Evolutionary conservation across 73 alveolate species (phyloP), one percentile per base, ranked within the genome.

Genomic region (Stentor coeruleus): DNA sequence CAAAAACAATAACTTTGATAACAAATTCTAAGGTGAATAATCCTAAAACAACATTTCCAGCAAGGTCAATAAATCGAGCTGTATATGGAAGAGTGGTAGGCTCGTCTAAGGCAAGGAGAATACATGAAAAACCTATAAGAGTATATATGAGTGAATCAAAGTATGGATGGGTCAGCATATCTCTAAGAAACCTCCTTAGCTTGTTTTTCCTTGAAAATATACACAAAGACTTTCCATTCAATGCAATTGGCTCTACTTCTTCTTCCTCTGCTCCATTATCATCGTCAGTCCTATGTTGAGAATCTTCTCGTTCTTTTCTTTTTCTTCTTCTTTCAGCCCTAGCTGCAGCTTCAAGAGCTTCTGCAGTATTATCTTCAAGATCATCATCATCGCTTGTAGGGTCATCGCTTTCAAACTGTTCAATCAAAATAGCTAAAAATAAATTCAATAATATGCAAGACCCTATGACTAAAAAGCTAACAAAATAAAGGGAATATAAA

Each of bases 381-480:
- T 84, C 90, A 31, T 79, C 87, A 35, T 39, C 74, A 3, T 59
- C 55, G 31, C 42, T 79, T 26, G 59, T 57, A 4, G 79, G 15
- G 35, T 0, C 38, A 3, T 59, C 83, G 3, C 26, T 76, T 40
- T 92, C 95, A 73, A 97, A 97, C 0, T 96, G 82, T 85, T 97
- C 98, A 2, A 97, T 88, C 15, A 97, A 81, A 59, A 95, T 94
- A 33, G 99, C 98, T 59, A 95, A 85, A 92, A 97, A 97, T 59
- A 97, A 81, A 89, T 97, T 96, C 59, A 97, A 89, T 15, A 97
- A 91, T 35, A 96, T 95, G 84, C 86, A 95, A 85, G 94, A 93
- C 40, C 99, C 99, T 6, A 97, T 83, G 82, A 95, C 85, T 20
- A 97, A 93, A 98, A 99, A 94, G 15, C 95, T 86, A 36, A 97